Percentiles rank a stretch among this genome's conserved stretches.
phyloP scores from a whole-genome alignment of 2,329 filamentous ascomycete genomes.

The Colletotrichum tofieldiae region DNA sequence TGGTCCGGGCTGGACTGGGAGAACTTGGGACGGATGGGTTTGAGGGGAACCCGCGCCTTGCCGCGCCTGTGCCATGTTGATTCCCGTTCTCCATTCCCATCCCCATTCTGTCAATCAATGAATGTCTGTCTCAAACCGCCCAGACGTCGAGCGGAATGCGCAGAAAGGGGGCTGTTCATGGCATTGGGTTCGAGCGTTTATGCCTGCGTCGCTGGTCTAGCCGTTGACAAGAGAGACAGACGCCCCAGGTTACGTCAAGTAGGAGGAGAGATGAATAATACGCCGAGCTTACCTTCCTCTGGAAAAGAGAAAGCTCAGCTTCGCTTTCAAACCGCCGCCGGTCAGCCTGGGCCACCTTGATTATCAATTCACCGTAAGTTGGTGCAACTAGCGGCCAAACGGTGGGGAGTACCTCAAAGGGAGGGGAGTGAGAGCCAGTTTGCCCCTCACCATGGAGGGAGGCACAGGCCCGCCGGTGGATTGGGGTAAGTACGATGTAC shows the following conservation, averaged over 20 bases:
- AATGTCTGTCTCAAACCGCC: conserved; percentile 35
- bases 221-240: not conserved
- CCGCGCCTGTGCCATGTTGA: conserved; percentile 10
- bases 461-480: conserved; percentile 20
- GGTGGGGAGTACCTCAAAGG: conserved; percentile 26
- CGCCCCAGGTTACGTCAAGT: not conserved
- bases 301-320: not conserved
- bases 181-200: conserved; percentile 27
- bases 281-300: conserved; percentile 19
- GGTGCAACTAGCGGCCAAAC: conserved; percentile 17
- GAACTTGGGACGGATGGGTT: conserved; percentile 7
- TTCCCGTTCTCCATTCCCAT: conserved; percentile 6
- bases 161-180: conserved; percentile 27
- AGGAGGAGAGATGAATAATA: conserved; percentile 1
- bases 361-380: conserved; percentile 41
- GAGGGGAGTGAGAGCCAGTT: conserved; percentile 26
- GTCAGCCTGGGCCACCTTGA: conserved; percentile 32
- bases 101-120: conserved; percentile 7
- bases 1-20: conserved; percentile 25
- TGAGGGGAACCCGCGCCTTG: not conserved
- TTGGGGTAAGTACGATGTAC: conserved; percentile 41
- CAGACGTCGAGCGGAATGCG: conserved; percentile 27
- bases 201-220: not conserved
- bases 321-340: not conserved
- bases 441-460: conserved; percentile 40